Percentiles rank a stretch among this genome's conserved stretches.
Conservation (phyloP, 2,329 filamentous ascomycete genomes). For the Ascochyta fabae region DNA sequence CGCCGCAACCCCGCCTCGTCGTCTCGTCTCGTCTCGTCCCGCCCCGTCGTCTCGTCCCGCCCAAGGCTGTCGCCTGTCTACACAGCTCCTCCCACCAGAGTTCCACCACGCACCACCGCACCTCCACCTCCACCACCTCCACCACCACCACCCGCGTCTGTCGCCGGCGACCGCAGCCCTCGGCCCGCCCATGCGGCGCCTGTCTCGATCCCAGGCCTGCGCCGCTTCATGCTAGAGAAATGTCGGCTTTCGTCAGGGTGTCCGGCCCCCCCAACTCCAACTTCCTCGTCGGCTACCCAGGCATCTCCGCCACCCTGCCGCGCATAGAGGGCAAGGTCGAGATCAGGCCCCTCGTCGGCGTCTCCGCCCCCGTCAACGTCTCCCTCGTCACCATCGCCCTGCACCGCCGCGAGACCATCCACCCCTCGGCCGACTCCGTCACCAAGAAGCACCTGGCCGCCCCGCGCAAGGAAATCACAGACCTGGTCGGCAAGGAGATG, state of each 20-base stretch:
- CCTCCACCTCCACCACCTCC: too few relatives aligned
- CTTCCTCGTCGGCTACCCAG: slow-evolving; percentile 95
- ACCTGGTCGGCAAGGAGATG: slow-evolving; percentile 95
- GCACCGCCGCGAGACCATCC: slow-evolving; percentile 92
- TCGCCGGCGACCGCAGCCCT: slow-evolving; percentile 6
- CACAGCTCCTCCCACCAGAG: slow-evolving; percentile 11
- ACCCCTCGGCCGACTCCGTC: slow-evolving; percentile 92
- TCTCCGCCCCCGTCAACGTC: slow-evolving; percentile 86
- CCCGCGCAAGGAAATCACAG: slow-evolving; percentile 86
- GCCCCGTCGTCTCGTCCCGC: slow-evolving; percentile 27
- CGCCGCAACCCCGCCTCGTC: slow-evolving; percentile 29
- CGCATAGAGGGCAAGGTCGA: slow-evolving; percentile 98
- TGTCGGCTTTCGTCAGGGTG: slow-evolving; percentile 87
- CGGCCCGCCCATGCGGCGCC: slow-evolving; percentile 45
- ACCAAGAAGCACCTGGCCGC: slow-evolving; percentile 90
- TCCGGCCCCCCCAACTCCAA: slow-evolving; percentile 96
- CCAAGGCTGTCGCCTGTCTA: slow-evolving; percentile 4
- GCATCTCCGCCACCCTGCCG: slow-evolving; percentile 95
- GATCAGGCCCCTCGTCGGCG: slow-evolving; percentile 84
- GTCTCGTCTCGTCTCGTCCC: slow-evolving; percentile 12
- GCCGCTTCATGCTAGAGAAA: slow-evolving; percentile 39
- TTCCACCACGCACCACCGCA: background rate
- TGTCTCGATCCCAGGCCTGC: slow-evolving; percentile 42
- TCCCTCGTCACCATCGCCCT: slow-evolving; percentile 94
- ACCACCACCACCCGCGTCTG: background rate